Evolutionary conservation across 2,329 filamentous ascomycete species (phyloP), one percentile per base, ranked within the genome.

Genomic region (Phialophora verrucosa): DNA sequence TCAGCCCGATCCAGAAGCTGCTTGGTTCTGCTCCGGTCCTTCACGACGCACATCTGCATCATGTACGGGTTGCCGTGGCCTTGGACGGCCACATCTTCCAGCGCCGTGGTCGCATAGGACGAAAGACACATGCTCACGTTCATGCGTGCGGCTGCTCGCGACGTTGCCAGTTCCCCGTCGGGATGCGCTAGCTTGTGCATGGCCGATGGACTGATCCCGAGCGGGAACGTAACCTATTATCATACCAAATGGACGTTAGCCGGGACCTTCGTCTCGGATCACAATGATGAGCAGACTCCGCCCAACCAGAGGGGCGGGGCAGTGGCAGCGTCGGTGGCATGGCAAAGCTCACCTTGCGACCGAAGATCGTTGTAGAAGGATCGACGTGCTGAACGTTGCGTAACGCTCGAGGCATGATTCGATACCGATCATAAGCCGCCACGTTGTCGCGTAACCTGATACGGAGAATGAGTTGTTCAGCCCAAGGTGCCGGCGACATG

Each of bases 121-220:
- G 81, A 84, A 10, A 85, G 73, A 1, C 77, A 82, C 82, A 84
- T 84, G 65, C 75, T 70, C 17, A 84, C 75, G 3, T 77, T 77
- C 10, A 74, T 73, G 31, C 76, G 76, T 10, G 79, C 79, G 1
- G 81, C 82, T 0, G 83, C 84, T 3, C 80, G 76, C 0, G 80
- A 81, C 0, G 81, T 84, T 0, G 79, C 84, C 1, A 81, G 59
- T 69, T 86, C 84, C 8, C 84, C 84, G 49, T 85, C 83, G 0
- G 78, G 75, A 66, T 85, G 83, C 1, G 83, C 84, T 7, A 85
- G 76, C 35, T 78, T 77, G 66, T 86, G 84, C 72, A 84, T 82
- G 2, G 83, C 85, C 0, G 84, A 79, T 0, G 85, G 85, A 2
- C 81, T 79, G 47, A 87, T 81, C 8, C 83, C 83, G 1, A 88